Conservation (phyloP, 805 yeast species). For the Lachancea waltii region DNA sequence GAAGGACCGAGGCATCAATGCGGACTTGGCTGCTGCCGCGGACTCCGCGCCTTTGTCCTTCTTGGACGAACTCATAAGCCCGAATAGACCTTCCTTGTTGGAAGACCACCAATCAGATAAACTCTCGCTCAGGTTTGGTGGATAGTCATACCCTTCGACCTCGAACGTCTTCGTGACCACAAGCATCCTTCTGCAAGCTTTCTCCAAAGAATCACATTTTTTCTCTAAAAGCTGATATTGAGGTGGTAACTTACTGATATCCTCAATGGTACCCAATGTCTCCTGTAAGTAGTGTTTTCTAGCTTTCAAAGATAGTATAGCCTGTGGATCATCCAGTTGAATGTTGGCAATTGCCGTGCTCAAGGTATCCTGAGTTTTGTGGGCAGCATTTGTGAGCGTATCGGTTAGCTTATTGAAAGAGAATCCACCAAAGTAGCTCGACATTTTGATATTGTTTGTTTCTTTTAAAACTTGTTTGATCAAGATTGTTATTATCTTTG, state of each 20-base stretch:
- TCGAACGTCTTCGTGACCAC: conserved; percentile 56
- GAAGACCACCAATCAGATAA: conserved; percentile 46
- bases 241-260: conserved; percentile 65
- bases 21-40: conserved; percentile 1
- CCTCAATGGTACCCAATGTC: conserved; percentile 58
- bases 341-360: conserved; percentile 24
- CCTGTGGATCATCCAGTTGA: conserved; percentile 26
- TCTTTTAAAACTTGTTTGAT: no score
- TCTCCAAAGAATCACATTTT: conserved; percentile 57
- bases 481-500: no score
- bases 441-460: no score
- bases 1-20: conserved; percentile 57
- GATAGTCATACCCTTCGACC: conserved; percentile 74
- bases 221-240: conserved; percentile 65
- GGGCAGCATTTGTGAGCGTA: conserved; percentile 28
- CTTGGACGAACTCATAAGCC: conserved; percentile 10
- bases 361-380: conserved; percentile 27
- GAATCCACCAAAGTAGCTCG: conserved; percentile 13
- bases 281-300: conserved; percentile 41
- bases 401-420: conserved; percentile 28
- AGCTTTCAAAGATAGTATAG: conserved; percentile 25
- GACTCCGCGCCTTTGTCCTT: conserved; percentile 9
- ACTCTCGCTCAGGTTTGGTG: conserved; percentile 69
- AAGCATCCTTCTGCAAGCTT: conserved; percentile 48
- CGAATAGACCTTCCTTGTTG: conserved; percentile 22